A percentile compares a stretch with the other conserved stretches of the same genome.
Conservation (phyloP, 2,329 filamentous ascomycete species). For the Aspergillus sp. region DNA sequence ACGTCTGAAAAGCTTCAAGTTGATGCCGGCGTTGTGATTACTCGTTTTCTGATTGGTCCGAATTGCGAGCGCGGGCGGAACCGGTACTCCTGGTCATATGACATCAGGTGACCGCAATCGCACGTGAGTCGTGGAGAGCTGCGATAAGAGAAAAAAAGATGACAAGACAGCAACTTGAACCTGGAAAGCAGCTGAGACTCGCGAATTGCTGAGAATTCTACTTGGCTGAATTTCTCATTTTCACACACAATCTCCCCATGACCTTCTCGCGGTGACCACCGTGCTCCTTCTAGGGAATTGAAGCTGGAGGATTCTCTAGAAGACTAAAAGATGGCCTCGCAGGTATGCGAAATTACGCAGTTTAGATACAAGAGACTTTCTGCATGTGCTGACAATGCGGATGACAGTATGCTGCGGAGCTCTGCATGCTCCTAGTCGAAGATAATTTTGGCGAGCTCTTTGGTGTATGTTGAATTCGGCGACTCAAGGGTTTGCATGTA, state of each 20-base stretch:
- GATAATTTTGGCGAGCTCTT: conserved; percentile 90
- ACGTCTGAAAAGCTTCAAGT: conserved; percentile 45
- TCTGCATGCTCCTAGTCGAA: conserved; percentile 84
- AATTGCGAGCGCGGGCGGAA: conserved; percentile 41
- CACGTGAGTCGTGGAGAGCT: conserved; percentile 19
- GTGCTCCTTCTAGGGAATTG: conserved; percentile 66
- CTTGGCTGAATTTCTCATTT: background rate
- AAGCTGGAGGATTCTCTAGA: conserved; percentile 75
- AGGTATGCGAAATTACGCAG: conserved; percentile 48
- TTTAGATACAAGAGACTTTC: background rate
- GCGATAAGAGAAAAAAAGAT: conserved; percentile 16
- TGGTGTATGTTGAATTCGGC: conserved; percentile 63
- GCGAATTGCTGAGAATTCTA: background rate
- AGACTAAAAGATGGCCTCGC: conserved; percentile 55
- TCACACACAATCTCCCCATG: conserved; percentile 24
- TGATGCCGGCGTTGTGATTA: conserved; percentile 40
- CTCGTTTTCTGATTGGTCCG: conserved; percentile 38
- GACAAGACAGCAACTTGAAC: background rate
- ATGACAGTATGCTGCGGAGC: conserved; percentile 70
- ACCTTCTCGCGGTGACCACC: conserved; percentile 61
- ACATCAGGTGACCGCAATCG: conserved; percentile 21
- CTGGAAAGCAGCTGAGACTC: background rate
- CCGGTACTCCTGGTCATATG: conserved; percentile 31
- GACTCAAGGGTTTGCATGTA: background rate
- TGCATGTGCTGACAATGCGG: conserved; percentile 26